Conservation (phyloP, 2,329 filamentous ascomycete genomes). For the Fusarium sp. region DNA sequence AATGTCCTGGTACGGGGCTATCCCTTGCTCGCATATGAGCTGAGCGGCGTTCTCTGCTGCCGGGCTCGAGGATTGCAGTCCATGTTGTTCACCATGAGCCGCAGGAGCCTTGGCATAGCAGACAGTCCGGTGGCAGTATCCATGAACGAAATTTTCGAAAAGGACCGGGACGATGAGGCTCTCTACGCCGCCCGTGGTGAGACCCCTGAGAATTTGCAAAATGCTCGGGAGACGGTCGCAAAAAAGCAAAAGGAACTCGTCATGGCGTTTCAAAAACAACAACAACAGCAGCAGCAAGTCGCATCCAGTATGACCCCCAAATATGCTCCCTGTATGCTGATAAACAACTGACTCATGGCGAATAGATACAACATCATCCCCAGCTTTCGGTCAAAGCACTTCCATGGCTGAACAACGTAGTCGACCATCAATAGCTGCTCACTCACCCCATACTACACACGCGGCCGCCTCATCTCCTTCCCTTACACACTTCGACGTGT, state of each 20-base stretch:
- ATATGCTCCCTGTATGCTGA: not conserved
- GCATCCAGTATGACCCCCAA: constrained; percentile 32
- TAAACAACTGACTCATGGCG: constrained; percentile 21
- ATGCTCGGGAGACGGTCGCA: constrained; percentile 19
- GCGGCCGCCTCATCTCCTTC: constrained; percentile 15
- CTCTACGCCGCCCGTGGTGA: constrained; percentile 15
- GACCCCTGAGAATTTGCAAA: constrained; percentile 16
- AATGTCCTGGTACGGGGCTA: constrained; percentile 39
- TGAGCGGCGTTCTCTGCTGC: constrained; percentile 45
- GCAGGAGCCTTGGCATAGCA: constrained; percentile 45
- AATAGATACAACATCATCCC: constrained; percentile 31
- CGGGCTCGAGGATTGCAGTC: constrained; percentile 43
- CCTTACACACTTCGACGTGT: constrained; percentile 21
- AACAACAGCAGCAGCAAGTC: constrained; percentile 8
- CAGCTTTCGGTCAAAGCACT: constrained; percentile 16
- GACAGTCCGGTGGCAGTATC: constrained; percentile 34
- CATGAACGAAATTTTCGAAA: constrained; percentile 44
- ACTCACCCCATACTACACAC: constrained; percentile 9
- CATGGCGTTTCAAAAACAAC: constrained; percentile 15
- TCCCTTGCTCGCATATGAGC: constrained; percentile 50
- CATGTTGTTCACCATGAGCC: constrained; percentile 51
- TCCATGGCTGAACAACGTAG: constrained; percentile 17
- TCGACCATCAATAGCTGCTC: constrained; percentile 15
- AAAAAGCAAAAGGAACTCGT: constrained; percentile 27
- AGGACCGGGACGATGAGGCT: constrained; percentile 47